phyloP scores from a whole-genome alignment of 1,284 basidiomycete species.

The Xerocomus nothofagi region DNA sequence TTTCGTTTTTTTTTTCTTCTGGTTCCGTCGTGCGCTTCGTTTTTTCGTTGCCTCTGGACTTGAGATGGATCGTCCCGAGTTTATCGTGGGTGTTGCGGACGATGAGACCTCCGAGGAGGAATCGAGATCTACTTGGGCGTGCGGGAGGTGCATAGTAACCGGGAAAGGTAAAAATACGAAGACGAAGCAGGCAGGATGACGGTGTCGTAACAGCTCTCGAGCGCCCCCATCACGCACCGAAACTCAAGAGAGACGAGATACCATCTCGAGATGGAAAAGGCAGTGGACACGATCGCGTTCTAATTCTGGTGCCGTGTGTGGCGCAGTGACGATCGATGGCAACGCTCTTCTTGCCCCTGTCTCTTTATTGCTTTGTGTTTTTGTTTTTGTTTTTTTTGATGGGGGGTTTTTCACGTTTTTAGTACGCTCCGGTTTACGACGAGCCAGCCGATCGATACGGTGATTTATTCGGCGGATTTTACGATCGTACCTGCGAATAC shows the following conservation, averaged over 20 bases:
- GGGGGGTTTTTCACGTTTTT: neutral
- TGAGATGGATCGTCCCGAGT: constrained; percentile 5
- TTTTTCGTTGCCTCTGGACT: neutral
- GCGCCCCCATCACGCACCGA: too few relatives aligned
- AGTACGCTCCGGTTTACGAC: constrained; percentile 38
- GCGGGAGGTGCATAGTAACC: neutral
- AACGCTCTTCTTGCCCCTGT: neutral
- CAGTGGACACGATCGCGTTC: neutral
- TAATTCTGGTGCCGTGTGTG: neutral
- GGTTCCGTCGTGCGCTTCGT: too few relatives aligned
- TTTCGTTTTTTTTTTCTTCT: neutral
- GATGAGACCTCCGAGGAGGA: constrained; percentile 4
- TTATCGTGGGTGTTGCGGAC: constrained; percentile 9
- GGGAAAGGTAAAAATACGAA: neutral
- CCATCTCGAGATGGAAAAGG: constrained; percentile 12
- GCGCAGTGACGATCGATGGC: neutral
- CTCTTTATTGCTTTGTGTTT: neutral
- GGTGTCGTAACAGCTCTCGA: constrained; percentile 1
- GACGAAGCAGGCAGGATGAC: constrained; percentile 2
- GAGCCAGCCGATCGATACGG: constrained; percentile 16
- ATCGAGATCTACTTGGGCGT: constrained; percentile 15
- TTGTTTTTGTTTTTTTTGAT: neutral
- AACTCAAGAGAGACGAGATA: constrained; percentile 2
- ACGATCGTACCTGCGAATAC: constrained; percentile 24
- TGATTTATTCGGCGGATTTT: constrained; percentile 43